phyloP scores from a whole-genome alignment of 1,284 basidiomycete species.

The Farysia itapuensis region DNA sequence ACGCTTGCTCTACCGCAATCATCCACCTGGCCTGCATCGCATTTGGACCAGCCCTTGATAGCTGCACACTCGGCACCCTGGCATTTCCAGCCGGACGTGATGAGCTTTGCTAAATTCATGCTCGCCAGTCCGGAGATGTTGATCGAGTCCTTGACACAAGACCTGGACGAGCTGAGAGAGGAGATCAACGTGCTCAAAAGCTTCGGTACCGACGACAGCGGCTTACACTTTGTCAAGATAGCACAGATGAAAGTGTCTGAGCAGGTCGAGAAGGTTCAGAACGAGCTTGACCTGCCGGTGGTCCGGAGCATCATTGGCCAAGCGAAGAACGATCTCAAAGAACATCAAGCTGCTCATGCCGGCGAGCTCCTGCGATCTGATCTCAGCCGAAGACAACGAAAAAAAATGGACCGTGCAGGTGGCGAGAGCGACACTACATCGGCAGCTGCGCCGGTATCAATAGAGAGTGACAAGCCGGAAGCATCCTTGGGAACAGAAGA shows the following conservation, averaged over 20 bases:
- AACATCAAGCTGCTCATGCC: slow-evolving; percentile 54
- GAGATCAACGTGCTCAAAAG: slow-evolving; percentile 64
- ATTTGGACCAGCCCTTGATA: slow-evolving; percentile 65
- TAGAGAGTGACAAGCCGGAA: slow-evolving; percentile 13
- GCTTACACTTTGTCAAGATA: slow-evolving; percentile 76
- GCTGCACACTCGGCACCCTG: slow-evolving; percentile 88
- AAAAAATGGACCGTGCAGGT: slow-evolving; percentile 26
- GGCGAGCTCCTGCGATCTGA: slow-evolving; percentile 15
- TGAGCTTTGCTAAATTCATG: slow-evolving; percentile 89
- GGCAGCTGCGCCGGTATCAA: not conserved
- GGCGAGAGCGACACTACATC: slow-evolving; percentile 12
- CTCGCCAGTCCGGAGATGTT: slow-evolving; percentile 81
- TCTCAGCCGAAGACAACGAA: slow-evolving; percentile 38
- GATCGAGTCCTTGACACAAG: slow-evolving; percentile 71
- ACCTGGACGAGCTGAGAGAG: slow-evolving; percentile 72
- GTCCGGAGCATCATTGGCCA: slow-evolving; percentile 42
- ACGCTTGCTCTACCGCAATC: slow-evolving; percentile 93
- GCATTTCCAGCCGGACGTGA: slow-evolving; percentile 91
- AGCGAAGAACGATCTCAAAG: slow-evolving; percentile 67
- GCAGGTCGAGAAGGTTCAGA: slow-evolving; percentile 47
- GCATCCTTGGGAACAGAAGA: slow-evolving; percentile 23
- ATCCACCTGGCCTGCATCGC: slow-evolving; percentile 74
- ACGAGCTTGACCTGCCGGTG: slow-evolving; percentile 43
- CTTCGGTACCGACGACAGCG: slow-evolving; percentile 71
- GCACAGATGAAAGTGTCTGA: slow-evolving; percentile 63